Base-by-base conservation (phyloP, 495 filamentous ascomycete genomes). In the Parathielavia appendiculata region DNA sequence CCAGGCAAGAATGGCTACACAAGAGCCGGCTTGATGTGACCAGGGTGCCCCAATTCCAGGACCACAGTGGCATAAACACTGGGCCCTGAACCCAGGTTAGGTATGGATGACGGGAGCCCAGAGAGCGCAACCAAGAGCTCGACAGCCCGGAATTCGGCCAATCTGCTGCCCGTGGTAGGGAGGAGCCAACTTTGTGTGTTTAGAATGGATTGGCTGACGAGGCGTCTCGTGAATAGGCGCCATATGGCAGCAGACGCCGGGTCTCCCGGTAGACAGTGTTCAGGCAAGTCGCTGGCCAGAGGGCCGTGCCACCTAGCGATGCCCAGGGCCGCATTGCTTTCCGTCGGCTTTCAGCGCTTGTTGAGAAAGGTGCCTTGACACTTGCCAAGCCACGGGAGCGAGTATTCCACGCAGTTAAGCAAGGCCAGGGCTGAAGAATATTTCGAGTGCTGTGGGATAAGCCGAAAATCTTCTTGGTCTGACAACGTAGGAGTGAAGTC, bases 341-440 rank as follows among this genome's bases (percentile, higher is more conserved):
- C 34, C 38, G 32, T 50, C 41, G 34, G 45, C 45, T 22, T 39
- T 9, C 54, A 19, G 30, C 34, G 19, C 45, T 26, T 8, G 34
- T 20, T 34, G 35, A 14, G 7, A 30, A 40, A 14, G 13, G n/a
- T 17, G 19, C n/a, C n/a, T 16, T 4, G 47, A 19, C 14, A 30
- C 23, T 34, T 32, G 54, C 54, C 44, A 56, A 56, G 54, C 20
- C 44, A 47, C 38, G 40, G 4, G 40, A 19, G 52, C 32, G 35
- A 44, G 39, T 19, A 40, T 16, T 32, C 11, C 22, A 43, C 32
- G 51, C 51, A 43, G 36, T 43, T 36, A 53, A 6, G 51, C 45
- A 49, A 41, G 46, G 45, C 46, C 23, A 20, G 22, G 32, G 45
- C 23, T 39, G 41, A 56, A 23, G 53, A 46, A 54, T 16, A 5